Evolutionary conservation across 2,329 filamentous ascomycete genomes (phyloP).

Genomic region (Calonectria pauciramosa): DNA sequence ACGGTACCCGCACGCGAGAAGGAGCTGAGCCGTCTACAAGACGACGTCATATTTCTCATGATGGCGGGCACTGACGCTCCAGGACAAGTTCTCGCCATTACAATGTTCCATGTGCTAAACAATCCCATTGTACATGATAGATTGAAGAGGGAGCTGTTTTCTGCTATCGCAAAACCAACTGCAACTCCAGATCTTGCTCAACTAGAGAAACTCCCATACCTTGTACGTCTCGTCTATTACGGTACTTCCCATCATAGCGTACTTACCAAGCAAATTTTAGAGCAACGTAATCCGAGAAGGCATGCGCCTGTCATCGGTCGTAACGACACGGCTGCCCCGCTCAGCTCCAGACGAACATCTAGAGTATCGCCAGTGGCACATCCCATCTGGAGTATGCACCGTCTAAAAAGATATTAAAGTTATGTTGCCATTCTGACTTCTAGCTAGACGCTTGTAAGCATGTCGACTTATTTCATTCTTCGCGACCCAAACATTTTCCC

Average conservation of each 20-base stretch:
- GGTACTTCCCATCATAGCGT: neutral
- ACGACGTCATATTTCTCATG: neutral
- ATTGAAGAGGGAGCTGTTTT: neutral
- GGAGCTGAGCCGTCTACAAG: neutral
- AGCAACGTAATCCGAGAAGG: neutral
- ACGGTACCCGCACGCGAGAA: neutral
- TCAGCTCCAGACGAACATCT: neutral
- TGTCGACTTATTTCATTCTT: neutral
- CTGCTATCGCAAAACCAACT: neutral
- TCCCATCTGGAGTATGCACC: neutral
- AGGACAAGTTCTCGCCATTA: neutral
- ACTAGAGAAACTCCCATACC: neutral
- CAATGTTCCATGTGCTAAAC: neutral
- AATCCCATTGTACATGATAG: neutral
- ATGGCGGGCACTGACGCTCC: neutral
- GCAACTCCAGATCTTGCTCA: neutral
- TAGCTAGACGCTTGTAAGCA: neutral
- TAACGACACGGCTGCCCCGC: neutral
- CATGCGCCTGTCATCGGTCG: neutral
- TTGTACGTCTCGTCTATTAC: neutral
- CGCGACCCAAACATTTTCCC: neutral
- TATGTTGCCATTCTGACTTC: neutral
- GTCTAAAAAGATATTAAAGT: neutral
- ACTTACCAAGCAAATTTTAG: neutral
- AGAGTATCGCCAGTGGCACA: neutral